Evolutionary conservation across 2,329 filamentous ascomycete genomes (phyloP).

Genomic region (Ascochyta pisi): DNA sequence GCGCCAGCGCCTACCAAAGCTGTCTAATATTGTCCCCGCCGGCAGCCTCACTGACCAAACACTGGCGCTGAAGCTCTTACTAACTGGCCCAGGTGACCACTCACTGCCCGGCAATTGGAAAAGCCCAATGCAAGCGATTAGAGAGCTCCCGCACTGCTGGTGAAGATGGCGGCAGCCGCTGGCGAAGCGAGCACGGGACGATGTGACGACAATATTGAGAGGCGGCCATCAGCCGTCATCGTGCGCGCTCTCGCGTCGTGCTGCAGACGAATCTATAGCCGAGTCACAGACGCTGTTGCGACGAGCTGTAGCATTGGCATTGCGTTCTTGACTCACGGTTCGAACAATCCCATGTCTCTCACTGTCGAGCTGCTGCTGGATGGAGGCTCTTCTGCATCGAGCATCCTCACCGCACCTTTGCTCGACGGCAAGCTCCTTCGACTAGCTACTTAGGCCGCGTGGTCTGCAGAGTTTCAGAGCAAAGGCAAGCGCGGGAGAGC

Average conservation of each 20-base stretch:
- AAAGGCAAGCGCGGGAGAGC: constrained; percentile 44
- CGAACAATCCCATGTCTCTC: constrained; percentile 4
- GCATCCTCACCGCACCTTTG: constrained; percentile 35
- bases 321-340: constrained; percentile 24
- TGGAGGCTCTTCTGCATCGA: constrained; percentile 16
- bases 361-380: constrained; percentile 2
- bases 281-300: constrained; percentile 1
- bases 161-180: constrained; percentile 31
- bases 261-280: constrained; percentile 11
- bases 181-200: constrained; percentile 28
- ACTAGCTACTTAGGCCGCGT: constrained; percentile 32
- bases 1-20: constrained; percentile 29
- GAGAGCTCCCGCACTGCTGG: constrained; percentile 19
- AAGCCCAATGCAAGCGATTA: constrained; percentile 20
- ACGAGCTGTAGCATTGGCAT: constrained; percentile 4
- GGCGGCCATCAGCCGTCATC: constrained; percentile 22
- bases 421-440: constrained; percentile 25
- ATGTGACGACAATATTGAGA: constrained; percentile 26
- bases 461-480: constrained; percentile 40
- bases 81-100: constrained; percentile 10
- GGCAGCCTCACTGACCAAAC: constrained; percentile 22
- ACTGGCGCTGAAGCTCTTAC: constrained; percentile 9
- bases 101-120: constrained; percentile 21
- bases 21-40: constrained; percentile 31
- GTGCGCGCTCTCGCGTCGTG: constrained; percentile 15